These are phyloP conservation scores for Cryptococcus sp. DNA, from an alignment of 1,284 basidiomycete genomes.

Conservation along the genomic window DNA sequence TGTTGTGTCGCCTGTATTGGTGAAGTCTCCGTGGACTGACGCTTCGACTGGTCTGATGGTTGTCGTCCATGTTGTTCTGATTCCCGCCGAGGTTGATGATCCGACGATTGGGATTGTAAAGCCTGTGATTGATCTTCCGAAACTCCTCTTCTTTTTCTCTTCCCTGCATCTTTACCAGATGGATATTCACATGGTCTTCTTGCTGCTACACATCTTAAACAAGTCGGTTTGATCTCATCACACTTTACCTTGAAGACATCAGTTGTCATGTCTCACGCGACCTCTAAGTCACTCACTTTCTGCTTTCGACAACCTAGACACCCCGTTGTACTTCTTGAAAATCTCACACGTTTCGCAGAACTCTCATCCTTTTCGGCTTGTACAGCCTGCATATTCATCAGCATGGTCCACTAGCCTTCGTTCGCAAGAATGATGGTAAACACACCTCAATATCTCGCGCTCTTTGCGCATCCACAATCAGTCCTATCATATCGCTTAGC, in stretches of 20 bases:
- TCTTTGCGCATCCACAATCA: constrained; percentile 23
- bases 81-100: neutral
- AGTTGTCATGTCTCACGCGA: too few species aligned
- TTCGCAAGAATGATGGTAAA: too few species aligned
- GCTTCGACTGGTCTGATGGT: neutral
- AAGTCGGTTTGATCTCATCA: constrained; percentile 22
- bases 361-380: neutral
- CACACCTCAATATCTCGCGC: constrained; percentile 8
- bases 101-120: neutral
- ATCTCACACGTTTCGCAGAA: constrained; percentile 13
- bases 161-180: neutral
- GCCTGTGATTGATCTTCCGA: neutral
- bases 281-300: too few species aligned
- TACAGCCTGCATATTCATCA: neutral
- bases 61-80: neutral
- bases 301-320: constrained; percentile 17
- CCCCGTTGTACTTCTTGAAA: constrained; percentile 18
- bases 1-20: neutral
- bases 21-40: neutral
- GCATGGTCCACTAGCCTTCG: too few species aligned
- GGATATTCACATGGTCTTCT: constrained; percentile 21
- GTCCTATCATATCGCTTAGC: constrained; percentile 5
- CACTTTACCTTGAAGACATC: constrained; percentile 19
- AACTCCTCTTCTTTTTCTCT: neutral
- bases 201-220: constrained; percentile 20